Conservation (phyloP, 169 alveolate genomes). For the Plasmodium coatneyi region DNA sequence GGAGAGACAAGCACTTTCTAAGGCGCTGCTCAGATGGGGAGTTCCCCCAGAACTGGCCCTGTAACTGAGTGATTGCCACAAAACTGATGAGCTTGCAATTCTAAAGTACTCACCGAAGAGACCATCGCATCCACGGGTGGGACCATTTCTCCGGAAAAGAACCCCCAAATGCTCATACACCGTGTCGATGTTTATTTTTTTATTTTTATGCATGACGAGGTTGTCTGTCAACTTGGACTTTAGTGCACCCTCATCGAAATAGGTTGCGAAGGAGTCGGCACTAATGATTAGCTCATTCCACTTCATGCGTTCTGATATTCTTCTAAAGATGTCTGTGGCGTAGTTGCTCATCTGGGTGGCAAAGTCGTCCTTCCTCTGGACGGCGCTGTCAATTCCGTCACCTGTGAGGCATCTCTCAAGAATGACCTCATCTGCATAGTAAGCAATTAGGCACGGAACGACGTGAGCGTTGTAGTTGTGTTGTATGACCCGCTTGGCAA, state of each 20-base stretch:
- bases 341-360: not conserved
- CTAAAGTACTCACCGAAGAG: not conserved
- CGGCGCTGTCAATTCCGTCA: not conserved
- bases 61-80: not conserved
- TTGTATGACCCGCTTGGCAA: not conserved
- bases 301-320: conserved; percentile 33
- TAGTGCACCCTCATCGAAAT: conserved; percentile 2
- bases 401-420: not conserved
- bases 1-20: not conserved
- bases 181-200: conserved; percentile 14
- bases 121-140: not conserved
- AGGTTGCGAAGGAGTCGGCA: not conserved
- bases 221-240: conserved; percentile 2
- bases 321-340: not conserved
- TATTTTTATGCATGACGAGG: conserved; percentile 6
- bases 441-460: conserved; percentile 15
- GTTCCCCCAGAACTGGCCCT: not conserved
- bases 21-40: not conserved
- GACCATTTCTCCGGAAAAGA: not conserved
- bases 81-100: not conserved
- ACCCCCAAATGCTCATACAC: conserved; percentile 18
- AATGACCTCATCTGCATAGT: conserved; percentile 8
- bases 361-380: not conserved
- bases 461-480: conserved; percentile 42
- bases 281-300: conserved; percentile 7